Evolutionary conservation across 331 rosid species (phyloP).

Genomic region (Rhamnella rubrinervis): DNA sequence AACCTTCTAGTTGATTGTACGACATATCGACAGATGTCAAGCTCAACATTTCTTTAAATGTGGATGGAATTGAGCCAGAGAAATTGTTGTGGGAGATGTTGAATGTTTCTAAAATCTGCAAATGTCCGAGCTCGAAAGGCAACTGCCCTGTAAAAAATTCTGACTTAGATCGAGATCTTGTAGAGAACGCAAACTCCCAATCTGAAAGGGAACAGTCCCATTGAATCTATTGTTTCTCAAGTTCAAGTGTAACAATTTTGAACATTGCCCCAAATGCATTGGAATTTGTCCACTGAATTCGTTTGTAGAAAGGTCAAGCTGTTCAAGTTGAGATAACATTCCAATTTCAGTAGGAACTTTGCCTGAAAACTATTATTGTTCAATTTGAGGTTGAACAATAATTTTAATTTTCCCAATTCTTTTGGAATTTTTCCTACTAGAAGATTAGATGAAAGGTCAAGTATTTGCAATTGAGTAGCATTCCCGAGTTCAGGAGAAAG

Average conservation of each 20-base stretch:
- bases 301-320: slow-evolving; percentile 31
- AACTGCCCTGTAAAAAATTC: slow-evolving; percentile 24
- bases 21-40: slow-evolving; percentile 26
- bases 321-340: not conserved
- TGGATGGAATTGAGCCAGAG: slow-evolving; percentile 29
- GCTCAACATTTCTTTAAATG: slow-evolving; percentile 13
- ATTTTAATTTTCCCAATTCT: slow-evolving; percentile 29
- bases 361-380: slow-evolving; percentile 31
- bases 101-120: slow-evolving; percentile 22
- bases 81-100: slow-evolving; percentile 47
- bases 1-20: slow-evolving; percentile 32
- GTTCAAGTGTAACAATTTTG: slow-evolving; percentile 19
- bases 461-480: slow-evolving; percentile 13
- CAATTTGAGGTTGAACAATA: slow-evolving; percentile 12
- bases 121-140: slow-evolving; percentile 21
- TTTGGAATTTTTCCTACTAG: slow-evolving; percentile 39
- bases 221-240: slow-evolving; percentile 37
- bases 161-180: slow-evolving; percentile 26
- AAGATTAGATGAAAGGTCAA: slow-evolving; percentile 35
- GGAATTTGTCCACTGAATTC: slow-evolving; percentile 33
- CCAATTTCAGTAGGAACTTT: slow-evolving; percentile 28
- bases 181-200: slow-evolving; percentile 22
- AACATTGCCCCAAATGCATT: not conserved
- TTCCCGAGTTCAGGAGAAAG: slow-evolving; percentile 31
- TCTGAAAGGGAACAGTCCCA: slow-evolving; percentile 26